These are phyloP conservation scores for Crithidia sp. DNA, from an alignment of 208 protist species.

Conservation along the genomic window DNA sequence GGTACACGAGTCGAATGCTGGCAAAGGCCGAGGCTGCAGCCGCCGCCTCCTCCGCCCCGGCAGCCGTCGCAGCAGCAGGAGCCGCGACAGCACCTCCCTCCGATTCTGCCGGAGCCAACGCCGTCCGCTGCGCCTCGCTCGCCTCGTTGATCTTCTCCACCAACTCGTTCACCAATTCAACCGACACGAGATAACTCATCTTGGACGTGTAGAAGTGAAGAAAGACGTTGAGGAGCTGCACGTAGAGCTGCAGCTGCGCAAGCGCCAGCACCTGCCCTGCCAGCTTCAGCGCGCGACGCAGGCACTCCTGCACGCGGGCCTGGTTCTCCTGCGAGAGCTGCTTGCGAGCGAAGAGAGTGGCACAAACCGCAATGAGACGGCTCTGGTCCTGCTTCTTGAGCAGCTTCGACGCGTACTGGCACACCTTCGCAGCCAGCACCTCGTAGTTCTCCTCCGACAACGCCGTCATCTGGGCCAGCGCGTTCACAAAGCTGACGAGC, in stretches of 20 bases:
- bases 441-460: slow-evolving; percentile 94
- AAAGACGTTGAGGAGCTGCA: slow-evolving; percentile 95
- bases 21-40: slow-evolving; percentile 22
- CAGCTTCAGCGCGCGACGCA: slow-evolving; percentile 94
- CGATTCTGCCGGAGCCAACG: neutral
- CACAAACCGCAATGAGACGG: slow-evolving; percentile 74
- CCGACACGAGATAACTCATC: slow-evolving; percentile 61
- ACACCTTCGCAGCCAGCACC: slow-evolving; percentile 86
- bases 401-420: slow-evolving; percentile 90
- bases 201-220: slow-evolving; percentile 93
- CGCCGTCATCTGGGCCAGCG: slow-evolving; percentile 44
- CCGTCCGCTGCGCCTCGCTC: slow-evolving; percentile 39
- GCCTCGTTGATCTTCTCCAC: slow-evolving; percentile 63
- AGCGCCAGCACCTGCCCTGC: slow-evolving; percentile 79
- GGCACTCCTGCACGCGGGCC: slow-evolving; percentile 90
- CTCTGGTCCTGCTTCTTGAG: slow-evolving; percentile 94
- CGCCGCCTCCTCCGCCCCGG: slow-evolving; percentile 4
- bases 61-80: neutral
- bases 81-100: neutral
- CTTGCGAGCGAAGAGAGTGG: slow-evolving; percentile 92
- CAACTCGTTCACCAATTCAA: slow-evolving; percentile 53
- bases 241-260: slow-evolving; percentile 91
- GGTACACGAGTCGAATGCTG: slow-evolving; percentile 49
- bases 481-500: slow-evolving; percentile 79
- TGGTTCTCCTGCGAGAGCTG: slow-evolving; percentile 61